Evolutionary conservation across 2,329 filamentous ascomycete species (phyloP).

Genomic region (Exserohilum rostratum): DNA sequence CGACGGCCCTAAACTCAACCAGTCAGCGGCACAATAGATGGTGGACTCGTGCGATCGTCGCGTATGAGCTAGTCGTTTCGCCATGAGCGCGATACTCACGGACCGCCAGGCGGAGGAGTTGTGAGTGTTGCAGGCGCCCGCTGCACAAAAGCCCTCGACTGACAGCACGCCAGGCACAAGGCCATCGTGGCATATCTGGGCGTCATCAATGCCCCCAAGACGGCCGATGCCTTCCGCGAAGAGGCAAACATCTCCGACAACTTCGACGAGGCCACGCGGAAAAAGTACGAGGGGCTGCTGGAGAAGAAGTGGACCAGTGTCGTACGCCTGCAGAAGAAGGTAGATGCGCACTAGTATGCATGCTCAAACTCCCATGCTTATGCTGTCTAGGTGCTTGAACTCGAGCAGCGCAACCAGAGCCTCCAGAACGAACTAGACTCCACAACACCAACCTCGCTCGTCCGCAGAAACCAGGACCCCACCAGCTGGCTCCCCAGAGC

Average conservation of each 20-base stretch:
- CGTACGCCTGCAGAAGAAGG: conserved; percentile 94
- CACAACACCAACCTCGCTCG: conserved; percentile 78
- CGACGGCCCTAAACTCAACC: conserved; percentile 6
- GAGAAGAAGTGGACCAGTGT: conserved; percentile 99
- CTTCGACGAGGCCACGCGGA: conserved; percentile 81
- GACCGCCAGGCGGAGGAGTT: conserved; percentile 85
- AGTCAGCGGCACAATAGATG: conserved; percentile 32
- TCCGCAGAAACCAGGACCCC: conserved; percentile 82
- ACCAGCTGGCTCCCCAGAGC: conserved; percentile 83
- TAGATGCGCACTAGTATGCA: conserved; percentile 40
- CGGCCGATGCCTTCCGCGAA: conserved; percentile 73
- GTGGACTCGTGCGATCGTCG: conserved; percentile 31
- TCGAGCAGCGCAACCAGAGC: conserved; percentile 74
- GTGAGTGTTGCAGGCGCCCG: conserved; percentile 59
- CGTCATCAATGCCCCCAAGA: conserved; percentile 72
- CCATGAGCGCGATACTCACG: conserved; percentile 78
- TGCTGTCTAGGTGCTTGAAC: conserved; percentile 78
- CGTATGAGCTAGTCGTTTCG: conserved; percentile 38
- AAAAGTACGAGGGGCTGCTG: conserved; percentile 91
- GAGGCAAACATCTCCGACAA: conserved; percentile 75
- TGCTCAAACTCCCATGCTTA: conserved; percentile 19
- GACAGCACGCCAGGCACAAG: conserved; percentile 71
- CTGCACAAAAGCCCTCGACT: conserved; percentile 5
- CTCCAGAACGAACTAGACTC: conserved; percentile 86
- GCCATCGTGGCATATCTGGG: conserved; percentile 88